Conservation (phyloP, 768 basidiomycete species). For the Mycena maculata region DNA sequence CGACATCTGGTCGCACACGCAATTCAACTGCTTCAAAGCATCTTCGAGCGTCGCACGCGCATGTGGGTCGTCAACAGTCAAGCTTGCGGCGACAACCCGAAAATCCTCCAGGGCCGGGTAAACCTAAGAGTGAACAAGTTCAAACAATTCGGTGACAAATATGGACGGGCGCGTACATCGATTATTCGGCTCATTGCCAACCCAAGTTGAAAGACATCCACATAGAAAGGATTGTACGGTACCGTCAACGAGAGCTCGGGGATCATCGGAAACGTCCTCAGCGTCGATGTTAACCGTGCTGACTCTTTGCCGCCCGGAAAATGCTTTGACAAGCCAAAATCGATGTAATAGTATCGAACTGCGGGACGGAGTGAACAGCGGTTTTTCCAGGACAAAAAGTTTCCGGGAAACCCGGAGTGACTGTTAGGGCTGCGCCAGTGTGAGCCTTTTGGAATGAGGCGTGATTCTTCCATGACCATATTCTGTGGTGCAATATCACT, state of each 20-base stretch:
- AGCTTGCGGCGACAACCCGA: constrained; percentile 19
- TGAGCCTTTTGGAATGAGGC: constrained; percentile 34
- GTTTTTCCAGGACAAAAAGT: constrained; percentile 19
- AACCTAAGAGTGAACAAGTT: constrained; percentile 7
- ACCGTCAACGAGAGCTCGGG: constrained; percentile 11
- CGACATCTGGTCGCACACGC: constrained; percentile 14
- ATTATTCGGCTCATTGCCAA: constrained; percentile 14
- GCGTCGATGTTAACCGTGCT: constrained; percentile 1
- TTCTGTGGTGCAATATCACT: constrained; percentile 33
- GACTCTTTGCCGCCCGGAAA: constrained; percentile 11
- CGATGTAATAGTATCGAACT: constrained; percentile 42
- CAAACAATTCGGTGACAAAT: constrained; percentile 10
- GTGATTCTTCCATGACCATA: constrained; percentile 38
- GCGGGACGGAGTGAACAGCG: constrained; percentile 39
- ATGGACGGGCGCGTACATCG: constrained; percentile 6
- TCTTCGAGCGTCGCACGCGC: constrained; percentile 20
- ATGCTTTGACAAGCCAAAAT: constrained; percentile 39
- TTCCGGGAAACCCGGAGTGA: background rate
- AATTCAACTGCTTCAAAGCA: constrained; percentile 14
- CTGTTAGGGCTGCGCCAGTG: constrained; percentile 22
- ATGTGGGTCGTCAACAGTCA: constrained; percentile 14
- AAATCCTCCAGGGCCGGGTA: constrained; percentile 18
- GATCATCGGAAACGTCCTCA: constrained; percentile 14
- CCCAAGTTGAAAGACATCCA: constrained; percentile 15
- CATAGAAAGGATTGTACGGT: constrained; percentile 15